A percentile compares a stretch with the other conserved stretches of the same genome.
phyloP scores from a whole-genome alignment of 2,329 filamentous ascomycete genomes.

The Byssothecium circinans region DNA sequence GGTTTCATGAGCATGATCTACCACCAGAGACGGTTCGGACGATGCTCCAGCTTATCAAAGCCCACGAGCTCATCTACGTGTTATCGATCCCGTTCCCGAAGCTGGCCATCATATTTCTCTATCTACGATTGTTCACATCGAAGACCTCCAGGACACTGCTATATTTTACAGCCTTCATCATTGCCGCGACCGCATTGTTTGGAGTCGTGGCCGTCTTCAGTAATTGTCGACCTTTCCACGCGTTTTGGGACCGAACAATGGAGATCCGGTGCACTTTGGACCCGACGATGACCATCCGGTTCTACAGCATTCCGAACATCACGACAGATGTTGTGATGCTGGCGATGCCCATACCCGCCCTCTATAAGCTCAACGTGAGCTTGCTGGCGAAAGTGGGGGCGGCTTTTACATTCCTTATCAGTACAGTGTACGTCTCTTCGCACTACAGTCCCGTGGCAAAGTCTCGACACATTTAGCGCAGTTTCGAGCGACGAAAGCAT shows the following conservation, averaged over 20 bases:
- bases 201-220: constrained; percentile 12
- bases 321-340: constrained; percentile 41
- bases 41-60: constrained; percentile 19
- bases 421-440: constrained; percentile 22
- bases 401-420: constrained; percentile 20
- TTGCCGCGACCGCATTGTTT: constrained; percentile 17
- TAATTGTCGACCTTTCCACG: constrained; percentile 18
- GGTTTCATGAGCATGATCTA: constrained; percentile 14
- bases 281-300: constrained; percentile 12
- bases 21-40: constrained; percentile 10
- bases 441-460: neutral
- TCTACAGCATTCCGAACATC: constrained; percentile 41
- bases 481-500: too few relatives aligned
- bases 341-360: constrained; percentile 38
- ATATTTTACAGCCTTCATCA: constrained; percentile 12
- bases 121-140: constrained; percentile 19
- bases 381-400: constrained; percentile 17
- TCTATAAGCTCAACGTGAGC: constrained; percentile 32
- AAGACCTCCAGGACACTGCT: constrained; percentile 8
- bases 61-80: constrained; percentile 19
- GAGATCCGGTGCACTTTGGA: constrained; percentile 15
- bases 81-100: constrained; percentile 21
- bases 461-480: too few relatives aligned
- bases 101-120: constrained; percentile 21
- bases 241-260: constrained; percentile 14